Evolutionary conservation across 2,329 filamentous ascomycete species (phyloP).

Genomic region (Hirsutella rhossiliensis): DNA sequence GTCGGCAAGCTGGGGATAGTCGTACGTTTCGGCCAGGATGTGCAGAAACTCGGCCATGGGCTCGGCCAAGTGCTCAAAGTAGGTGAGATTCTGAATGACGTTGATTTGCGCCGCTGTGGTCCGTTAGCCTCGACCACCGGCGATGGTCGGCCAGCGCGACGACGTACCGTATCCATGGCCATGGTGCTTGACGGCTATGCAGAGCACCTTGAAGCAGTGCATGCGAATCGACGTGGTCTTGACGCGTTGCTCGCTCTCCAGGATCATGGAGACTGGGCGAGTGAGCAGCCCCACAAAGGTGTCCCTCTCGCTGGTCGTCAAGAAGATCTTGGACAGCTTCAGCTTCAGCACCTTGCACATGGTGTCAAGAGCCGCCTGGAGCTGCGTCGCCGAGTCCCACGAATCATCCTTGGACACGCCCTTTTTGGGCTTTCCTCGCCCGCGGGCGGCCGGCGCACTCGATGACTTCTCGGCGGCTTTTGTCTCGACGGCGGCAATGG

Average conservation of each 20-base stretch:
- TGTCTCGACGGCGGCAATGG: constrained; percentile 83
- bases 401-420: constrained; percentile 62
- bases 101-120: constrained; percentile 79
- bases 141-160: no score
- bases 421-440: constrained; percentile 68
- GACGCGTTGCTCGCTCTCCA: constrained; percentile 87
- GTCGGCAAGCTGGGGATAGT: constrained; percentile 89
- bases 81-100: constrained; percentile 93
- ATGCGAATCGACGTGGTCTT: constrained; percentile 85
- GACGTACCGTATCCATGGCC: constrained; percentile 81
- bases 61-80: constrained; percentile 97
- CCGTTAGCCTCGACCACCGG: constrained; percentile 12
- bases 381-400: constrained; percentile 83
- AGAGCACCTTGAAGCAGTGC: constrained; percentile 95
- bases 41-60: constrained; percentile 98
- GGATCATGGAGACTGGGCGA: constrained; percentile 80
- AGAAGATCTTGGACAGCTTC: constrained; percentile 83
- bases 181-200: constrained; percentile 93
- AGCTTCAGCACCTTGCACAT: constrained; percentile 95
- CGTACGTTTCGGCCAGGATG: constrained; percentile 92
- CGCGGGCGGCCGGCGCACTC: constrained; percentile 51
- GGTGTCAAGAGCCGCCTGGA: constrained; percentile 78
- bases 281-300: constrained; percentile 90
- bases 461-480: constrained; percentile 86
- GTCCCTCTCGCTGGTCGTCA: constrained; percentile 92